phyloP scores from a whole-genome alignment of 2,329 filamentous ascomycete genomes.

The Hawksworthiomyces lignivorus region DNA sequence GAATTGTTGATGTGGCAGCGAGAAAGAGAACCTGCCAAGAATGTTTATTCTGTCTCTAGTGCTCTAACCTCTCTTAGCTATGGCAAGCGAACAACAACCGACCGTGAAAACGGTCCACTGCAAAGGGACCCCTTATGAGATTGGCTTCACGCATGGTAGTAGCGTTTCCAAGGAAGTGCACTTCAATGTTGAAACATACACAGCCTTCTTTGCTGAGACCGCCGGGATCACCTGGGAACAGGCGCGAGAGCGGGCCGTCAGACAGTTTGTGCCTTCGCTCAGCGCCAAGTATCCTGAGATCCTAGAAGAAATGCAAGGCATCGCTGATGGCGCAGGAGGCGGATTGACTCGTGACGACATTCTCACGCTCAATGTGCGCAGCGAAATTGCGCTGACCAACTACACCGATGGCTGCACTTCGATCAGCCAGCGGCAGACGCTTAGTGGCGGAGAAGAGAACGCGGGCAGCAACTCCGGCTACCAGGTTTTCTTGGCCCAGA shows the following conservation, averaged over 20 bases:
- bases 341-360: slow-evolving; percentile 45
- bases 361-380: slow-evolving; percentile 31
- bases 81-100: too few species aligned
- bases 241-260: not conserved
- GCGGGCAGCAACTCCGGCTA: not conserved
- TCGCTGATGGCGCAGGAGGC: slow-evolving; percentile 41
- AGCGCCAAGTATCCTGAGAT: not conserved
- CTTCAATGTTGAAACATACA: slow-evolving; percentile 1
- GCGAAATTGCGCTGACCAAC: slow-evolving; percentile 9
- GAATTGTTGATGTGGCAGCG: too few species aligned
- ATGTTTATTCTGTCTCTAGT: too few species aligned
- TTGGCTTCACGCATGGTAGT: slow-evolving; percentile 5
- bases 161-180: not conserved
- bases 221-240: slow-evolving; percentile 1
- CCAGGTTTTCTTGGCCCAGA: slow-evolving; percentile 6
- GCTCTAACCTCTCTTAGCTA: too few species aligned
- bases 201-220: slow-evolving; percentile 5
- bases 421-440: too few species aligned
- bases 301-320: slow-evolving; percentile 37
- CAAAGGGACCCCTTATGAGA: not conserved
- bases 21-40: too few species aligned
- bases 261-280: not conserved
- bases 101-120: too few species aligned
- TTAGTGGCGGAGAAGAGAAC: not conserved
- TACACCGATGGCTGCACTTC: slow-evolving; percentile 9